phyloP scores from a whole-genome alignment of 225 moss, liverwort and hornwort species.

The Rhytidiadelphus loreus region DNA sequence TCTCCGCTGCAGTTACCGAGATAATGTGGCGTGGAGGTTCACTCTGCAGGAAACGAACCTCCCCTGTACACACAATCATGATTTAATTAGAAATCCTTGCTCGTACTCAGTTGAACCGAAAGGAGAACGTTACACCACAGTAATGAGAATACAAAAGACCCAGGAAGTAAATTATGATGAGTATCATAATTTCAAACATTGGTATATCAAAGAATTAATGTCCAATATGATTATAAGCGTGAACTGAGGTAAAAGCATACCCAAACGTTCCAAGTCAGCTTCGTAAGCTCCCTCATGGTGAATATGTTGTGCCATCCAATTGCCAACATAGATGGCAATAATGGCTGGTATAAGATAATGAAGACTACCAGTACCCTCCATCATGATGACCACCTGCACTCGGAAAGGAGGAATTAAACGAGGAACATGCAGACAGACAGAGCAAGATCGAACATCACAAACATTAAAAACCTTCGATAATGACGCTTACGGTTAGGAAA shows the following conservation, averaged over 20 bases:
- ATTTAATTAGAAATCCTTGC: neutral
- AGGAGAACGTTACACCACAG: neutral
- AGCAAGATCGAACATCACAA: neutral
- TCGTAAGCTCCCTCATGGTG: conserved; percentile 83
- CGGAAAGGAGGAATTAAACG: neutral
- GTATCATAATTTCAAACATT: neutral
- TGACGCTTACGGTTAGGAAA: neutral
- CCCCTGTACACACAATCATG: conserved; percentile 21
- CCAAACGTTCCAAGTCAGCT: conserved; percentile 58
- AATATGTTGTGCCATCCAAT: conserved; percentile 80
- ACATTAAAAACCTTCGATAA: neutral
- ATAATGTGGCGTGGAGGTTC: conserved; percentile 66
- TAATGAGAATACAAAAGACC: neutral
- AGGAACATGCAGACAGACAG: neutral
- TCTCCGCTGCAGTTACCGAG: conserved; percentile 49
- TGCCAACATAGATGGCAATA: conserved; percentile 68
- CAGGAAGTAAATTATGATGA: neutral
- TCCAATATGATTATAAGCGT: neutral
- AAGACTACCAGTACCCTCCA: conserved; percentile 78
- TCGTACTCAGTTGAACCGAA: neutral
- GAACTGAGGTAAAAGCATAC: conserved; percentile 9
- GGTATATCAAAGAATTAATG: neutral
- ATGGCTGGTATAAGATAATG: conserved; percentile 81
- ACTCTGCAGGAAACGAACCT: conserved; percentile 62
- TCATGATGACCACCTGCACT: conserved; percentile 67